phyloP scores from a whole-genome alignment of 805 yeast species.

The Metschnikowia similis region DNA sequence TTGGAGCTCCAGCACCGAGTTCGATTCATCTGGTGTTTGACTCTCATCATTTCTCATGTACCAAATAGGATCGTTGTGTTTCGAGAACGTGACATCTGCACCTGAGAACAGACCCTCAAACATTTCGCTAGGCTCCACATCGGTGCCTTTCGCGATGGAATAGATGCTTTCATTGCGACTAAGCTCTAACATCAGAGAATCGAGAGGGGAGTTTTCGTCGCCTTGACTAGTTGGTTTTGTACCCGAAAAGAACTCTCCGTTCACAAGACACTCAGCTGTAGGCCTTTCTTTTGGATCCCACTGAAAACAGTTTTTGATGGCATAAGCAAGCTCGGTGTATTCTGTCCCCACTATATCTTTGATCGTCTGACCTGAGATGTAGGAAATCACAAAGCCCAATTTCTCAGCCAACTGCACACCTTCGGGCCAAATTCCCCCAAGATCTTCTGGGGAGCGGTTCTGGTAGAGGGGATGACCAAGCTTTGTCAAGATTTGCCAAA shows the following conservation, averaged over 20 bases:
- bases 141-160: background rate
- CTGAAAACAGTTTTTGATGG: conserved; percentile 48
- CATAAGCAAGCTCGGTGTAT: conserved; percentile 37
- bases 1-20: conserved; percentile 2
- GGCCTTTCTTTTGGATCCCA: conserved; percentile 80
- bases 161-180: background rate
- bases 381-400: conserved; percentile 57
- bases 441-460: conserved; percentile 16
- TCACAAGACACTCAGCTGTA: conserved; percentile 44
- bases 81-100: background rate
- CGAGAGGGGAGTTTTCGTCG: background rate
- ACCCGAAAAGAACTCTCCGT: conserved; percentile 52
- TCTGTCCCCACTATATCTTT: conserved; percentile 9
- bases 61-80: background rate
- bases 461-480: conserved; percentile 67
- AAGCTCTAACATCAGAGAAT: conserved; percentile 3
- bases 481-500: conserved; percentile 58
- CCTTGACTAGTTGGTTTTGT: conserved; percentile 20
- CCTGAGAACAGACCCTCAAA: background rate
- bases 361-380: conserved; percentile 43
- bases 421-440: conserved; percentile 75
- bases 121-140: background rate
- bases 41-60: conserved; percentile 2
- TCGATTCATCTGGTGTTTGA: background rate
- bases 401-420: conserved; percentile 49